These are phyloP conservation scores for Tilletia indica DNA, from an alignment of 1,284 basidiomycete genomes.

Conservation along the genomic window DNA sequence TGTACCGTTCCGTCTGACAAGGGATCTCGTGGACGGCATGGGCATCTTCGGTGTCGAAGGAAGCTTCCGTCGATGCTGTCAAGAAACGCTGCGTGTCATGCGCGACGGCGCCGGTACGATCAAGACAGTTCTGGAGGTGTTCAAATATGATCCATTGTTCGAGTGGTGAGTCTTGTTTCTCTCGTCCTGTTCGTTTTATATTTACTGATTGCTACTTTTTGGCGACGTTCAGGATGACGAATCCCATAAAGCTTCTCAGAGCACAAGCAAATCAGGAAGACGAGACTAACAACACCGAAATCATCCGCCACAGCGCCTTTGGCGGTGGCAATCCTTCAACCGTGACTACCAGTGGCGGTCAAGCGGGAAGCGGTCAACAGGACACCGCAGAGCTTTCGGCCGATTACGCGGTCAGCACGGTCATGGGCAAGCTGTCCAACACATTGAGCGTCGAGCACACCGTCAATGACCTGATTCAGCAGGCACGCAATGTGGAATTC, in stretches of 20 bases:
- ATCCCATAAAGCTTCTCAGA: conserved; percentile 40
- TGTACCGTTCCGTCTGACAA: conserved; percentile 91
- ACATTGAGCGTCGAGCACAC: conserved; percentile 85
- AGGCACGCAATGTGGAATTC: conserved; percentile 77
- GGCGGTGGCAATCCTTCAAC: background rate
- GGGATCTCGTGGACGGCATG: conserved; percentile 89
- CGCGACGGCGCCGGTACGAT: conserved; percentile 80
- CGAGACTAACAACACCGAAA: conserved; percentile 4
- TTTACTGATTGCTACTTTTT: background rate
- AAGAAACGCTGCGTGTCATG: conserved; percentile 87
- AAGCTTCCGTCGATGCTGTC: conserved; percentile 89
- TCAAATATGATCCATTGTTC: conserved; percentile 92
- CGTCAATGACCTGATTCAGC: conserved; percentile 87
- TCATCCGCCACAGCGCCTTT: background rate
- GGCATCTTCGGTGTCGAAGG: conserved; percentile 86
- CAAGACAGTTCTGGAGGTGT: conserved; percentile 91
- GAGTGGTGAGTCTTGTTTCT: conserved; percentile 66
- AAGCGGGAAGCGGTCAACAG: conserved; percentile 28
- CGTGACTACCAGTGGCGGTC: conserved; percentile 8
- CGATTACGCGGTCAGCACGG: conserved; percentile 71
- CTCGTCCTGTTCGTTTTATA: too few species aligned
- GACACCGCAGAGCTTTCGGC: conserved; percentile 75
- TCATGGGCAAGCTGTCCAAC: conserved; percentile 70
- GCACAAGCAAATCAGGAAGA: conserved; percentile 29
- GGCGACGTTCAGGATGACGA: conserved; percentile 24